These are phyloP conservation scores for Lumnitzera littorea DNA, from an alignment of 345 rosid genomes.

Conservation along the genomic window DNA sequence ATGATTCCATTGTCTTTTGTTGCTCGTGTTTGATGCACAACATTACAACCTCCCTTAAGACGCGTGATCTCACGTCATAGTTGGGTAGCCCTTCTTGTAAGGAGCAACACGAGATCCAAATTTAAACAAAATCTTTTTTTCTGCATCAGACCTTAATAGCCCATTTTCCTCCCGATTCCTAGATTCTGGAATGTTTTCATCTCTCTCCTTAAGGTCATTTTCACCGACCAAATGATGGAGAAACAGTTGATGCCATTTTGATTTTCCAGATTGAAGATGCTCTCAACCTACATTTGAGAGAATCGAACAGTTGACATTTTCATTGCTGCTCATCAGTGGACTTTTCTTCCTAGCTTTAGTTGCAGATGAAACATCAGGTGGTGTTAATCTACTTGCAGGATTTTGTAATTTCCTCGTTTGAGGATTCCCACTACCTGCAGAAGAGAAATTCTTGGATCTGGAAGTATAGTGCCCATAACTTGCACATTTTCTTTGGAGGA, in stretches of 20 bases:
- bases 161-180: slow-evolving; percentile 14
- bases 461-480: slow-evolving; percentile 39
- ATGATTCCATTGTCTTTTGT: too few relatives aligned
- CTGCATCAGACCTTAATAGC: slow-evolving; percentile 37
- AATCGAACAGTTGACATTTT: slow-evolving; percentile 16
- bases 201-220: slow-evolving; percentile 23
- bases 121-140: not conserved
- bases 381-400: slow-evolving; percentile 33
- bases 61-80: too few relatives aligned
- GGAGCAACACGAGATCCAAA: too few relatives aligned
- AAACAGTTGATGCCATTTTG: slow-evolving; percentile 27
- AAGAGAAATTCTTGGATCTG: slow-evolving; percentile 34
- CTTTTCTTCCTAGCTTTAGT: slow-evolving; percentile 39
- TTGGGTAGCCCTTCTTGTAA: too few relatives aligned
- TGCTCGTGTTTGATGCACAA: too few relatives aligned
- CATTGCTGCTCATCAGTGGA: slow-evolving; percentile 35
- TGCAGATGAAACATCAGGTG: slow-evolving; percentile 41
- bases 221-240: slow-evolving; percentile 18
- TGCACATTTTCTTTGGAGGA: slow-evolving; percentile 64
- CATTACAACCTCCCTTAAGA: too few relatives aligned
- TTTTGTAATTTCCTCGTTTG: not conserved
- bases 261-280: slow-evolving; percentile 48
- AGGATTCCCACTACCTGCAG: slow-evolving; percentile 17
- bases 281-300: slow-evolving; percentile 27
- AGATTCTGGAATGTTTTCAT: slow-evolving; percentile 16